Evolutionary conservation across 2,329 filamentous ascomycete genomes (phyloP), one percentile per base, ranked within the genome.

Genomic region (Diplodia seriata): DNA sequence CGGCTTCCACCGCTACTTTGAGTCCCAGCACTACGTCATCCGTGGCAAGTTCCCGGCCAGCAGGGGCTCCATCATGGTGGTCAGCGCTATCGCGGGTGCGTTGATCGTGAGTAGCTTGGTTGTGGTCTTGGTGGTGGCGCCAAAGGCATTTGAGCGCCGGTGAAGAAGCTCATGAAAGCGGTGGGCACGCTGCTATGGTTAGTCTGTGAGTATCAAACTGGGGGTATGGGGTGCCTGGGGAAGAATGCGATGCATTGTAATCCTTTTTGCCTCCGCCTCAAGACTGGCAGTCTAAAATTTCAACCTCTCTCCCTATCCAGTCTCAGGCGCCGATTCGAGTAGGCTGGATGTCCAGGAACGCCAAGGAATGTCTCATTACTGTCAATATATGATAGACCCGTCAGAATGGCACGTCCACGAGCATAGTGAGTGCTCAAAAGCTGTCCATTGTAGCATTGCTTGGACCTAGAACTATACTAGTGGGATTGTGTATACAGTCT

Each of bases 41-140:
- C 81, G 86, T 70, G 91, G 91, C 73, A 93, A 93, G 77, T 94
- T 94, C 73, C 91, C 91, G 0, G 91, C 91, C 8, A 91, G 90
- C 72, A 84, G 92, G 71, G 91, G 91, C 4, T 92, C 91, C 26
- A 87, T 95, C 54, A 81, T 92, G 56, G 72, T 93, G 47, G 86
- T 94, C 38, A 86, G 89, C 9, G 78, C 87, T 20, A 85, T 93
- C 54, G 87, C 91, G 2, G 84, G 81, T 12, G 82, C 81, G 11
- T 74, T 90, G 73, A 89, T 90, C 71, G 76, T 89, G 56, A 80
- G 84, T 67, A 86, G 86, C 73, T 76, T 90, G 71, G 84, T 87
- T 14, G 85, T 90, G 2, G 85, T 90, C 51, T 72, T 89, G 70
- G 83, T 82, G 2, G 81, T 89, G 70, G 84, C 84, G 26, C 84